phyloP scores from a whole-genome alignment of 768 basidiomycete species.

The Russula ochroleuca region DNA sequence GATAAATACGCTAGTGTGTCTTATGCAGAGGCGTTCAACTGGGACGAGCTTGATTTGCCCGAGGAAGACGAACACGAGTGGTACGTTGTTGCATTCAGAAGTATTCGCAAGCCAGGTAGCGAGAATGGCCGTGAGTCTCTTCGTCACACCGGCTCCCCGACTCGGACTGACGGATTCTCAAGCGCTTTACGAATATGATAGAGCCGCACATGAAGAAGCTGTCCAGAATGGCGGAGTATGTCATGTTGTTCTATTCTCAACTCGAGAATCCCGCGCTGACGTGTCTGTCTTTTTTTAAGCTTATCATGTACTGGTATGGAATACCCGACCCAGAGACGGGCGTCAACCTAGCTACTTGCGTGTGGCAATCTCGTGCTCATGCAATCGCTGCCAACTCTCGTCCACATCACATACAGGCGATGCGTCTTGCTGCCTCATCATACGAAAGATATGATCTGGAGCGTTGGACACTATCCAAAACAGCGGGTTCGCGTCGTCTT shows the following conservation, averaged over 20 bases:
- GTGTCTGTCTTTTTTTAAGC: slow-evolving; percentile 36
- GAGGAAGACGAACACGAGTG: slow-evolving; percentile 74
- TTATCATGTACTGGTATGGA: slow-evolving; percentile 95
- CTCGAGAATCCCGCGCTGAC: not conserved
- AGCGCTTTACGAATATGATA: slow-evolving; percentile 87
- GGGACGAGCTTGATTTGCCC: slow-evolving; percentile 65
- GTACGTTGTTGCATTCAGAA: slow-evolving; percentile 91
- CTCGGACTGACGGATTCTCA: slow-evolving; percentile 13
- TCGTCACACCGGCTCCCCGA: not conserved
- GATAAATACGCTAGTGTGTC: slow-evolving; percentile 56
- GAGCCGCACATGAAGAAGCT: slow-evolving; percentile 88
- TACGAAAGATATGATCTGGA: slow-evolving; percentile 80
- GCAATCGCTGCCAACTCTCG: slow-evolving; percentile 76
- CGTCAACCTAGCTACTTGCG: slow-evolving; percentile 90
- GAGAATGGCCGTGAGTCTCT: slow-evolving; percentile 53
- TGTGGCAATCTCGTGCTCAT: slow-evolving; percentile 87
- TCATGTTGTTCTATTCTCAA: slow-evolving; percentile 17
- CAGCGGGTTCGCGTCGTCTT: slow-evolving; percentile 52
- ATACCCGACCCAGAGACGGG: slow-evolving; percentile 70
- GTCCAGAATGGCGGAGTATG: slow-evolving; percentile 79
- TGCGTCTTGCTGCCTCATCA: slow-evolving; percentile 68
- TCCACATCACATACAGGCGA: slow-evolving; percentile 78
- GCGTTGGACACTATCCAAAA: slow-evolving; percentile 68
- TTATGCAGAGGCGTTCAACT: slow-evolving; percentile 85
- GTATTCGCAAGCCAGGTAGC: slow-evolving; percentile 65